Base-by-base conservation (phyloP, 345 rosid species). In the Ceriops tagal region DNA sequence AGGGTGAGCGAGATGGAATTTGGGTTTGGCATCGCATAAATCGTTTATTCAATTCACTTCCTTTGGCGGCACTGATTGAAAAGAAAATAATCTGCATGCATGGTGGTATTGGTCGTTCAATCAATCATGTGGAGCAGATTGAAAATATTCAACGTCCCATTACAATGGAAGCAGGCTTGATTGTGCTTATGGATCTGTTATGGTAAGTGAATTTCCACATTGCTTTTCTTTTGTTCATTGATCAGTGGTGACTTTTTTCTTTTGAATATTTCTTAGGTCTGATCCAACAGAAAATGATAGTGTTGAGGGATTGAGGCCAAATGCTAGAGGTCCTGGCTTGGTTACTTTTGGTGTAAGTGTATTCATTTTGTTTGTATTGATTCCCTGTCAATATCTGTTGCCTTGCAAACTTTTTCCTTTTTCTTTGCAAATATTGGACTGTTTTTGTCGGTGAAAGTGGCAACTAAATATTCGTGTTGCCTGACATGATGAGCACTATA, bases 201-300 rank as follows among this genome's bases (percentile, higher is more conserved):
- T 95, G 99, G 99, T 90, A 37, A 75, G 92, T 80, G 72, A 77
- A 71, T 68, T 66, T 28, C 60, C 53, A 61, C 61, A 53, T 49
- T 53, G 20, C 62, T 55, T 76, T 61, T 70, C 16, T 18, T 56
- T 52, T 46, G 8, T 62, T 24, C 71, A 55, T 71, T 76, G 61
- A 43, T 72, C 57, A 70, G 53, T 30, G 68, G 19, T 77, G 61
- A 64, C 66, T 32, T 67, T 69, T 70, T 35, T 9, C 19, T n/a
- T 20, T 46, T 39, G 22, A 56, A 32, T 70, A 71, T 82, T 30
- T 64, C 43, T 35, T 77, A 95, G 99, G 99, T 95, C 99, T 22
- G 99, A 92, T 79, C 99, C 99, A 64, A 95, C 98, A 4, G 99
- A 95, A 80, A 95, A 95, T 79, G 99, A 95, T 69, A 95, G 99